phyloP scores from a whole-genome alignment of 345 rosid genomes.

The Anastatica hierochuntica region DNA sequence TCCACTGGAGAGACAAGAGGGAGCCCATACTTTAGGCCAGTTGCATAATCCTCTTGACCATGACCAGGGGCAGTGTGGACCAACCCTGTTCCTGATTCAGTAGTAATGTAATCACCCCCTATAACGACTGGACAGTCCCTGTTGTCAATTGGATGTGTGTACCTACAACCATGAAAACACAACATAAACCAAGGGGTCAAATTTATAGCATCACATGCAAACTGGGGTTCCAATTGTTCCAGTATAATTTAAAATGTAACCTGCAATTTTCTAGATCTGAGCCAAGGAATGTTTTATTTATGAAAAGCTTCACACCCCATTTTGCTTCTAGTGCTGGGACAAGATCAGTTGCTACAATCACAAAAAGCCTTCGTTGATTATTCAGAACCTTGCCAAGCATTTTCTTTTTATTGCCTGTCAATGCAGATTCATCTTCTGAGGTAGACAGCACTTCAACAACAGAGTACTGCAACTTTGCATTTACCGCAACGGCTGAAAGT shows the following conservation, averaged over 20 bases:
- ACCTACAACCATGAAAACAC: conserved; percentile 46
- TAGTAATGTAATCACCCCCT: conserved; percentile 93
- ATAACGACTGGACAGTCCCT: conserved; percentile 74
- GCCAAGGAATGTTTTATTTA: conserved; percentile 58
- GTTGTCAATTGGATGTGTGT: conserved; percentile 63
- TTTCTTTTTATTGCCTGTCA: conserved; percentile 37
- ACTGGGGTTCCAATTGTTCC: neutral
- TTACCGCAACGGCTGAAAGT: conserved; percentile 85
- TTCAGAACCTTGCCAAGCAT: conserved; percentile 55
- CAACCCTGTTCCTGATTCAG: conserved; percentile 96
- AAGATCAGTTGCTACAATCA: conserved; percentile 77
- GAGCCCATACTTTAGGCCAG: conserved; percentile 80
- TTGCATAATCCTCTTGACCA: conserved; percentile 92
- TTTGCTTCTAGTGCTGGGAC: conserved; percentile 67
- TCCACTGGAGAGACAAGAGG: conserved; percentile 75
- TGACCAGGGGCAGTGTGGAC: conserved; percentile 99
- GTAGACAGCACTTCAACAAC: conserved; percentile 53
- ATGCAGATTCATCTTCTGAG: conserved; percentile 33
- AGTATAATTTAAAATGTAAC: conserved; percentile 31
- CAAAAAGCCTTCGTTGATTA: conserved; percentile 45
- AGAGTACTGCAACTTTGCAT: conserved; percentile 82
- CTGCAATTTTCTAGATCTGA: conserved; percentile 90
- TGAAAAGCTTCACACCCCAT: conserved; percentile 66
- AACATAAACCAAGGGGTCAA: conserved; percentile 8
- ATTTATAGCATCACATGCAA: neutral